Evolutionary conservation across 1,139 yeast genomes (phyloP).

Genomic region (Protomyces pachydermus): DNA sequence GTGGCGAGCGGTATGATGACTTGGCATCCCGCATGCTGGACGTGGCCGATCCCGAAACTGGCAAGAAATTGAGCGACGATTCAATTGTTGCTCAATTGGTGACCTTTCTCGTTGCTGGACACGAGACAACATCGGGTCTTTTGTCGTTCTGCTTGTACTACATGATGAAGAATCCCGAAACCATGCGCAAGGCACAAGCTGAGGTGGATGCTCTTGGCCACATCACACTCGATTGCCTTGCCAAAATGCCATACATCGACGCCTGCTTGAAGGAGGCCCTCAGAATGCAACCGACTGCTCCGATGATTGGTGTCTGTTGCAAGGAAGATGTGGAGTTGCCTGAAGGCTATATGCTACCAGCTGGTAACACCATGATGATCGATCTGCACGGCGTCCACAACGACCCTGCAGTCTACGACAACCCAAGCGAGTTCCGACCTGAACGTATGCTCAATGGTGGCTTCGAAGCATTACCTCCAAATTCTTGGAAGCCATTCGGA

Average conservation of each 20-base stretch:
- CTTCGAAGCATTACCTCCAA: slow-evolving; percentile 15
- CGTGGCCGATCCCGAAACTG: slow-evolving; percentile 25
- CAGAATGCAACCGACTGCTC: slow-evolving; percentile 23
- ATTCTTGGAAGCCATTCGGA: slow-evolving; percentile 25
- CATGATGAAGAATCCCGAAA: slow-evolving; percentile 28
- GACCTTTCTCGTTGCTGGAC: slow-evolving; percentile 33
- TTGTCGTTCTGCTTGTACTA: slow-evolving; percentile 28
- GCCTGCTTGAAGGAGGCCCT: slow-evolving; percentile 26
- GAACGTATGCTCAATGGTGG: slow-evolving; percentile 26
- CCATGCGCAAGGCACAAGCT: slow-evolving; percentile 24
- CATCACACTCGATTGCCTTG: slow-evolving; percentile 19
- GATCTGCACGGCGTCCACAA: slow-evolving; percentile 17
- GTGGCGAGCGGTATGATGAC: slow-evolving; percentile 7
- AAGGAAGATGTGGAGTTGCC: slow-evolving; percentile 15
- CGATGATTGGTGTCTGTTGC: slow-evolving; percentile 18
- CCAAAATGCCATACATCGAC: slow-evolving; percentile 25
- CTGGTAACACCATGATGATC: slow-evolving; percentile 13
- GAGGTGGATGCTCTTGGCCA: slow-evolving; percentile 25
- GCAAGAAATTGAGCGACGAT: slow-evolving; percentile 10
- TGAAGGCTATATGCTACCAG: slow-evolving; percentile 24
- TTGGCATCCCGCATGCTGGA: slow-evolving; percentile 15
- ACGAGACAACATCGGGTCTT: slow-evolving; percentile 32
- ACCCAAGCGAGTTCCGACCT: slow-evolving; percentile 23
- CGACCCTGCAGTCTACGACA: slow-evolving; percentile 22
- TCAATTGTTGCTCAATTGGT: slow-evolving; percentile 25